phyloP scores from a whole-genome alignment of 352 stramenopile genomes.

The Phytophthora syringae region DNA sequence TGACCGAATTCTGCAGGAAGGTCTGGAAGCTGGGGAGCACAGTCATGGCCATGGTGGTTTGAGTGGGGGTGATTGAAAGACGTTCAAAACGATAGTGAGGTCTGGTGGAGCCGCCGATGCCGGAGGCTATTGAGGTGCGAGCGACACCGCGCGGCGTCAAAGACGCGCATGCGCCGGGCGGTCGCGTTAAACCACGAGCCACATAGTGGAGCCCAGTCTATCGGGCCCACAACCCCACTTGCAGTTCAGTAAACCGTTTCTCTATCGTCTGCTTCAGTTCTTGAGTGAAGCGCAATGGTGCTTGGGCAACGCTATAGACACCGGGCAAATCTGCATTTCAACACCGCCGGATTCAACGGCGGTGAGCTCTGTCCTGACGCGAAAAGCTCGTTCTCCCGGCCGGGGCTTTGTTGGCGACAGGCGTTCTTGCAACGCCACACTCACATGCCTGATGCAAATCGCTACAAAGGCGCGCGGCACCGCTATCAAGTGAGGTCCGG shows the following conservation, averaged over 20 bases:
- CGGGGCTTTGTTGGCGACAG: neutral
- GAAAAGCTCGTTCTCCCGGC: neutral
- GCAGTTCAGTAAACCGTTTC: conserved; percentile 23
- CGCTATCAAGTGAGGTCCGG: conserved; percentile 5
- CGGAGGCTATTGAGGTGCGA: no score
- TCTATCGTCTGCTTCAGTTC: conserved; percentile 32
- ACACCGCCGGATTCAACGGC: conserved; percentile 17
- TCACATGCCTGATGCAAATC: neutral
- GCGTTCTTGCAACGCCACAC: neutral
- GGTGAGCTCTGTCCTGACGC: neutral
- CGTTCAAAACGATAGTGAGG: conserved; percentile 36
- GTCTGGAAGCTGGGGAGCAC: conserved; percentile 64
- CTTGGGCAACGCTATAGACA: conserved; percentile 24
- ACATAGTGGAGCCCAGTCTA: conserved; percentile 24
- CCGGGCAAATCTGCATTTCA: conserved; percentile 1
- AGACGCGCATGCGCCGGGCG: conserved; percentile 48
- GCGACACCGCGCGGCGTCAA: conserved; percentile 42
- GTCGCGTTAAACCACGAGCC: conserved; percentile 22
- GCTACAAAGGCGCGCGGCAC: conserved; percentile 18
- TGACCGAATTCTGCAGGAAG: conserved; percentile 53
- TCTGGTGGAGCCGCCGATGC: neutral
- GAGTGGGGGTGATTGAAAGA: conserved; percentile 13
- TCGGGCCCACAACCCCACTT: conserved; percentile 21
- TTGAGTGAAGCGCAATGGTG: conserved; percentile 22
- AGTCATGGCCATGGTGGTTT: conserved; percentile 46